Evolutionary conservation across 306 rosid species (phyloP), one percentile per base, ranked within the genome.

Genomic region (Myrica gale): DNA sequence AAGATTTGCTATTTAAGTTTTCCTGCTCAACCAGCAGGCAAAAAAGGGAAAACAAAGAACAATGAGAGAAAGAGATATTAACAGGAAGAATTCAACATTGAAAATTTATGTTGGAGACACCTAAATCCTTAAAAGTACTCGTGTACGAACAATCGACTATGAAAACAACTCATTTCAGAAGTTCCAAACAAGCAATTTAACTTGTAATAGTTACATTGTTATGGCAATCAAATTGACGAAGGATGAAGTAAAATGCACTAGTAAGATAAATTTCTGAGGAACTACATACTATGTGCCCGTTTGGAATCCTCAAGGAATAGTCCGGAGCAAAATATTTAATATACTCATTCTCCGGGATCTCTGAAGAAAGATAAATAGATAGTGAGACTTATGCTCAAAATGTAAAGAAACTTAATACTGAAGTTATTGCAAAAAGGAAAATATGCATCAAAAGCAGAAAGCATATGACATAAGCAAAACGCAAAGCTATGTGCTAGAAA

Each of bases 291-390:
- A 92, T 89, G 23, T 87, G 92, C 56, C 97, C 94, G 75, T 69
- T 83, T 8, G 98, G 98, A 88, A 90, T 92, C 89, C 89, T 92
- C 88, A 95, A 81, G 7, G 89, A 89, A 74, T 74, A 89, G 19
- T 95, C 98, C 2, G 98, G 98, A n/a, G 84, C 88, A 83, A 95
- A 95, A 78, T 95, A 95, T 78, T 92, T 85, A 51, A 92, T 90
- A 77, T 95, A 95, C 83, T 88, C 97, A 23, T 95, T 95, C 45
- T 95, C 92, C 4, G 98, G 98, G 78, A 95, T 92, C 83, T 95
- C 98, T 95, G 97, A 88, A 76, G 74, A 86, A 71, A 69, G 82
- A 73, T 7, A 69, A 54, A 68, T 21, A 57, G 50, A 51, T 63
- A 19, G 6, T 61, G 73, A 44, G 5, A 20, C 71, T 44, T 47